Evolutionary conservation across 2,329 filamentous ascomycete species (phyloP).

Genomic region (Lasiodiplodia sp.): DNA sequence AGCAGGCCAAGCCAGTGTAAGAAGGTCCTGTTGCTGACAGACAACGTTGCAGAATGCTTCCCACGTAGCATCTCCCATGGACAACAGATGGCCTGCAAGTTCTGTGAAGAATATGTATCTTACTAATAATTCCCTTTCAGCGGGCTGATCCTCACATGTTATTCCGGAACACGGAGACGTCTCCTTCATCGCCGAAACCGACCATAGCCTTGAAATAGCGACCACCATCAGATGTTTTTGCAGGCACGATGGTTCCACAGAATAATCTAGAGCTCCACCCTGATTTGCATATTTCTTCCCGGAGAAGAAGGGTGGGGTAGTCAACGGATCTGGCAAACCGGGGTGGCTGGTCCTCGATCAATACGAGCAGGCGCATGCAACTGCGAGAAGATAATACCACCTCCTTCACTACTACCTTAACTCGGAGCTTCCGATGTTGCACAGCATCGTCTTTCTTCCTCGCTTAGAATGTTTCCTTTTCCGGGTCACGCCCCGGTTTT

Average conservation of each 20-base stretch:
- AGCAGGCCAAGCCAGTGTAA: too few species aligned
- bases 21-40: too few species aligned
- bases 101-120: neutral
- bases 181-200: neutral
- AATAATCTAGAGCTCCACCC: neutral
- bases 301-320: neutral
- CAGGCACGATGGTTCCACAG: neutral
- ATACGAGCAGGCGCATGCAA: neutral
- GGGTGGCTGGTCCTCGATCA: neutral
- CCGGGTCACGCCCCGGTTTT: conserved; percentile 48
- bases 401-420: too few species aligned
- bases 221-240: neutral
- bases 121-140: neutral
- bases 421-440: conserved; percentile 34
- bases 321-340: neutral
- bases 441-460: conserved; percentile 37
- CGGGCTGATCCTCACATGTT: neutral
- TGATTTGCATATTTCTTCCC: neutral
- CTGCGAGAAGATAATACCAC: too few species aligned
- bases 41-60: too few species aligned
- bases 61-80: too few species aligned
- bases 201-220: neutral
- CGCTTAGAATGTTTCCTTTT: conserved; percentile 42
- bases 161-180: neutral
- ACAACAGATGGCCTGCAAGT: too few species aligned